Evolutionary conservation across 495 filamentous ascomycete genomes (phyloP).

Genomic region (Ascodesmis nigricans): DNA sequence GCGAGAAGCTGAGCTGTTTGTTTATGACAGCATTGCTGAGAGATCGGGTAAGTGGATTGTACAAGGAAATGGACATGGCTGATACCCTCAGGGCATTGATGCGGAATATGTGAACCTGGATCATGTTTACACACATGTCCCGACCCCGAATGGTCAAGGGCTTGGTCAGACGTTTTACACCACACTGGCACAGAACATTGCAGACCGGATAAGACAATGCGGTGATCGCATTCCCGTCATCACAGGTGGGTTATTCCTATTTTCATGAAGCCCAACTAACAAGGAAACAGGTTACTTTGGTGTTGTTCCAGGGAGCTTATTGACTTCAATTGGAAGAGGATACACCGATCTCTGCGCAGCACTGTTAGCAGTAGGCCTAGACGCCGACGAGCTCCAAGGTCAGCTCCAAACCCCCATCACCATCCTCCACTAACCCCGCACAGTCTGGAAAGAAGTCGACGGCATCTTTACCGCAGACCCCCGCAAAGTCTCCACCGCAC

Average conservation of each 20-base stretch:
- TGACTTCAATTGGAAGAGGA: slow-evolving; percentile 55
- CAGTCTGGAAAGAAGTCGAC: slow-evolving; percentile 85
- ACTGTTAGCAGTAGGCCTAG: slow-evolving; percentile 51
- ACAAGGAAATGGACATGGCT: too few species aligned
- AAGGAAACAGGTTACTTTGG: slow-evolving; percentile 60
- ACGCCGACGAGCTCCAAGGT: slow-evolving; percentile 59
- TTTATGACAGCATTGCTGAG: slow-evolving; percentile 63
- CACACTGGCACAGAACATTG: slow-evolving; percentile 37
- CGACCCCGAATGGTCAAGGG: not conserved
- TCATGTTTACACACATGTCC: slow-evolving; percentile 5
- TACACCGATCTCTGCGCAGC: slow-evolving; percentile 81
- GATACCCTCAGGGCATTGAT: slow-evolving; percentile 34
- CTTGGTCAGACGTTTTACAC: slow-evolving; percentile 60
- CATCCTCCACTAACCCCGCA: too few species aligned
- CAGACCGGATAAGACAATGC: slow-evolving; percentile 44
- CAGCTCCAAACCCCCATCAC: too few species aligned
- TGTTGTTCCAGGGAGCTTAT: slow-evolving; percentile 37
- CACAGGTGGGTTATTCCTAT: slow-evolving; percentile 24
- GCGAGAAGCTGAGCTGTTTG: slow-evolving; percentile 77
- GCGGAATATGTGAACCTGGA: slow-evolving; percentile 67
- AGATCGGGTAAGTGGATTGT: slow-evolving; percentile 31
- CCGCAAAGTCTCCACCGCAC: slow-evolving; percentile 61
- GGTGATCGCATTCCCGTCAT: slow-evolving; percentile 51
- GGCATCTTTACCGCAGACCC: slow-evolving; percentile 80
- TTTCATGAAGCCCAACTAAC: slow-evolving; percentile 1